Base-by-base conservation (phyloP, 495 filamentous ascomycete genomes). In the Penicillium desertorum region DNA sequence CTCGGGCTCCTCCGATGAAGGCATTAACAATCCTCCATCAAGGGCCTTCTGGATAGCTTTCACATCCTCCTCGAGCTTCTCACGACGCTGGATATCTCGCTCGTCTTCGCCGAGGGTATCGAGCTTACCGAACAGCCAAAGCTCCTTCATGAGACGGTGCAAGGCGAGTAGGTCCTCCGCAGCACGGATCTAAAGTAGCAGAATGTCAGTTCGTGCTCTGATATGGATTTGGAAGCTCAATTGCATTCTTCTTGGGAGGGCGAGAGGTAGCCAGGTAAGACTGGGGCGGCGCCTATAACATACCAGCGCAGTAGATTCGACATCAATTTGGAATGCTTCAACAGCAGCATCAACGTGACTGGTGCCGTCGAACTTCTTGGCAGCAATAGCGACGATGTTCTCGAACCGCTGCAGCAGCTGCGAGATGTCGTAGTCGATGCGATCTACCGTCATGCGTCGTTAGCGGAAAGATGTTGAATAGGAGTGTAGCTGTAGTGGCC, bases 101-200 rank as follows among this genome's bases (percentile, higher is more conserved):
- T 76, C 70, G 42, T 76, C 67, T 62, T 79, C 78, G 19, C 81
- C 82, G 9, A 88, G 66, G 0, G 85, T 87, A 22, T 88, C 73
- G n/a, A 90, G 74, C 57, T 85, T 81, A 16, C 88, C 87, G 62
- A 88, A 88, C 23, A 89, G 73, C 87, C 87, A 90, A n/a, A 82
- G 77, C 62, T 90, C 88, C 69, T 90, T 88, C 74, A 90, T 73
- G 7, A 76, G 71, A 14, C 87, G 79, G 32, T 81, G 87, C 14
- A 90, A 64, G 11, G 78, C 74, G 37, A 88, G 74, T 20, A 88
- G 67, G 50, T 90, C 86, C 69, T 90, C 88, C 10, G 82, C 82
- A 12, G 84, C 79, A 44, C 83, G 83, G 62, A 88, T 77, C 86
- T 88, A n/a, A 29, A 37, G 37, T 23, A 29, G 23, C 23, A 12